Evolutionary conservation across 441 rosid species (phyloP), one percentile per base, ranked within the genome.

Genomic region (Adansonia madagascariensis): DNA sequence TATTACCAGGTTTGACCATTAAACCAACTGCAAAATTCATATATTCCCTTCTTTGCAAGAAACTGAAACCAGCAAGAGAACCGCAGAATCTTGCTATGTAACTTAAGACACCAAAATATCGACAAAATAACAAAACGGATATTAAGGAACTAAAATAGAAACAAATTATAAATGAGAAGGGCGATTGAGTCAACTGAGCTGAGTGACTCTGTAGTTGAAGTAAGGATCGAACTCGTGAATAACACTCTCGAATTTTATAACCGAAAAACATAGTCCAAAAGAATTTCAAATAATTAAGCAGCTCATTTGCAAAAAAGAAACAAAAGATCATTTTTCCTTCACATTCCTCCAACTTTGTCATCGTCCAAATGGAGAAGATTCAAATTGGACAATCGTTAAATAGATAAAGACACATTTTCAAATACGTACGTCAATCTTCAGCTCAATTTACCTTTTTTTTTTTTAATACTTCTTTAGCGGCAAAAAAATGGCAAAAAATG

Each of bases 191-290:
- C 73, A 75, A 27, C 27, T 46, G 69, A 93, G 98, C 98, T 93
- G 98, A 81, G 98, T 94, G 80, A 93, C 99, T 86, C 99, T 88
- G 75, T 93, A 97, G 78, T 97, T 97, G 87, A 94, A 97, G 81
- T 94, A 97, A 43, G 98, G 99, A 89, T 94, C 98, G 79, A 97
- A 97, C 89, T 97, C 99, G 75, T 93, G 98, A 86, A 97, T 93
- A 78, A 93, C 97, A 60, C 99, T 97, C 86, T 94, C 98, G 77
- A 90, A 97, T 88, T 97, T 93, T 70, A 97, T 97, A 60, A 97
- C 98, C 98, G 93, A 98, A 39, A 82, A 76, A 73, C 14, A 53
- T 35, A 83, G 66, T 11, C 68, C 69, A 73, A 31, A 80, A 74
- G 75, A 75, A 65, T 20, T 44, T 70, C 8, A 82, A 66, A 77